Percentiles rank a stretch among this genome's conserved stretches.
phyloP scores from a whole-genome alignment of 179 eudicot genomes.

The Actinidia polygama region DNA sequence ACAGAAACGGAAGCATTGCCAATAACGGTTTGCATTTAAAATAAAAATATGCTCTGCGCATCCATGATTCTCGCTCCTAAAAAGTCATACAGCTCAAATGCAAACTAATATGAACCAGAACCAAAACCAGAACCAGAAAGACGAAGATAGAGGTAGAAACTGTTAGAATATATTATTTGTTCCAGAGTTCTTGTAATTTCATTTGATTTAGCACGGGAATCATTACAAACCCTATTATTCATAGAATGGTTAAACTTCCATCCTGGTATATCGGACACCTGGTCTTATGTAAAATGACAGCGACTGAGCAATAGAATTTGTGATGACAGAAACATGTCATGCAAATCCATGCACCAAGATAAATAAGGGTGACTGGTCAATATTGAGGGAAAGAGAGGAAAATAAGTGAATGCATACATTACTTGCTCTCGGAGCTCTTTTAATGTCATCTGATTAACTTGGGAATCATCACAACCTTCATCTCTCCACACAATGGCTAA shows the following conservation, averaged over 20 bases:
- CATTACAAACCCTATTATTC: neutral
- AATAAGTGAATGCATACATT: slow-evolving; percentile 52
- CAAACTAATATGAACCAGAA: neutral
- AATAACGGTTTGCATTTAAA: neutral
- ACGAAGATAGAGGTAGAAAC: neutral
- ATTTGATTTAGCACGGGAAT: neutral
- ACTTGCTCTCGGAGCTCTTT: slow-evolving; percentile 81
- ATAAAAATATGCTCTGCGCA: neutral
- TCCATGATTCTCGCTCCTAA: neutral
- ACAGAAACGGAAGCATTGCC: neutral
- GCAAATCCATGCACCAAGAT: slow-evolving; percentile 9
- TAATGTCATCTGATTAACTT: slow-evolving; percentile 59
- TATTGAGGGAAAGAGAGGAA: neutral
- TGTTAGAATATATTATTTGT: neutral
- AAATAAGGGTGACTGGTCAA: neutral
- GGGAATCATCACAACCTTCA: slow-evolving; percentile 64
- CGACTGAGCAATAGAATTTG: neutral
- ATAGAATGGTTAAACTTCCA: neutral
- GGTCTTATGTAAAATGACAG: too few relatives aligned
- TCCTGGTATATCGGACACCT: too few relatives aligned
- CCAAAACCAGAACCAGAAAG: neutral
- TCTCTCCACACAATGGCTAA: slow-evolving; percentile 80
- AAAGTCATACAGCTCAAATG: neutral
- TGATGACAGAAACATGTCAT: neutral
- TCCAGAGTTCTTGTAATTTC: neutral